phyloP scores from a whole-genome alignment of 2,329 filamentous ascomycete species.

The Paraphoma sp. region DNA sequence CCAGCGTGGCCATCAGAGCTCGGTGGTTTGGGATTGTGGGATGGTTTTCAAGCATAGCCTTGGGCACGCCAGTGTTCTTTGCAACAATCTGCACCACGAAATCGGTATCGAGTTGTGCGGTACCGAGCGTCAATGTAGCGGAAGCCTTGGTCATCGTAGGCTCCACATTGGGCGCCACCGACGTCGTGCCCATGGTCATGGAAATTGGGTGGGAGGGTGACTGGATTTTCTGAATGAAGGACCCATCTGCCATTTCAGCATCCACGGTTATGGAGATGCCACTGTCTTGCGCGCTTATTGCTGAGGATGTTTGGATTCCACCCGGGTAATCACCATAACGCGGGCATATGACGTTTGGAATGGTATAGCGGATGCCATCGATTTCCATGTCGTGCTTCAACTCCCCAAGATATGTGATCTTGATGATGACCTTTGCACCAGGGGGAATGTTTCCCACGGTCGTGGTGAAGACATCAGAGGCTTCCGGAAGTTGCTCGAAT shows the following conservation, averaged over 20 bases:
- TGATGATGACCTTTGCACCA: conserved; percentile 62
- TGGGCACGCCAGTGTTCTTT: conserved; percentile 65
- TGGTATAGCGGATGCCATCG: conserved; percentile 72
- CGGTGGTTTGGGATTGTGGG: conserved; percentile 66
- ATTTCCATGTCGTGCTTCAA: conserved; percentile 74
- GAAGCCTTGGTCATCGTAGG: conserved; percentile 67
- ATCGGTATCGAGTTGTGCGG: conserved; percentile 65
- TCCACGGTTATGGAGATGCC: conserved; percentile 65
- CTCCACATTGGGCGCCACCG: conserved; percentile 51
- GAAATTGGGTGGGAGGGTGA: conserved; percentile 73
- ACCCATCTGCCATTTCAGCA: conserved; percentile 63
- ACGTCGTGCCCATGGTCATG: conserved; percentile 68
- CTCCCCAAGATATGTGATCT: conserved; percentile 72
- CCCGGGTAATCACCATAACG: conserved; percentile 64
- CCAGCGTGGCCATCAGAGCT: conserved; percentile 73
- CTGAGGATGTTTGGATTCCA: conserved; percentile 27
- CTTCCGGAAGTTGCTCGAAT: conserved; percentile 65
- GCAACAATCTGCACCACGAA: conserved; percentile 71
- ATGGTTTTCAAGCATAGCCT: conserved; percentile 71
- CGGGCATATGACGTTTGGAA: conserved; percentile 71
- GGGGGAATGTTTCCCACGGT: conserved; percentile 72
- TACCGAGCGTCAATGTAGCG: conserved; percentile 63
- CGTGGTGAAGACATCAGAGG: conserved; percentile 72
- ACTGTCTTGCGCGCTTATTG: conserved; percentile 21
- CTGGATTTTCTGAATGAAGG: conserved; percentile 66